A percentile compares a stretch with the other conserved stretches of the same genome.
phyloP scores from a whole-genome alignment of 306 rosid species.

The Delonix regia region DNA sequence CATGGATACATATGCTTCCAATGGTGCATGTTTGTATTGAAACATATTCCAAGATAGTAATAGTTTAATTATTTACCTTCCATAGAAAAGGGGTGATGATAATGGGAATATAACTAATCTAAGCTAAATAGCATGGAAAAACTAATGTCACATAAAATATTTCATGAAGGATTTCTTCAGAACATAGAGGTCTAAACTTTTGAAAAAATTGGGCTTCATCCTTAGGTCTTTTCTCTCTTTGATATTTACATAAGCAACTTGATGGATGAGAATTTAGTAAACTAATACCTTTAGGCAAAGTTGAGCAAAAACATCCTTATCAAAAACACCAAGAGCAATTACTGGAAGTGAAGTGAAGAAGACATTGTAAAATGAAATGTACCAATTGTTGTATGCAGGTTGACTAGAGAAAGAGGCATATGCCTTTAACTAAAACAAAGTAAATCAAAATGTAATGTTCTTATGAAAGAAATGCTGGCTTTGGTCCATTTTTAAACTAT shows the following conservation, averaged over 20 bases:
- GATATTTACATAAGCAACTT: neutral
- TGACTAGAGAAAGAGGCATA: constrained; percentile 78
- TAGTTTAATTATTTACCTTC: neutral
- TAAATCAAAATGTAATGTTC: constrained; percentile 84
- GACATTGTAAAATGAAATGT: constrained; percentile 75
- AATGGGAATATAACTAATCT: neutral
- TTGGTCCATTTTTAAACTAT: too few species aligned
- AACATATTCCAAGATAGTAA: neutral
- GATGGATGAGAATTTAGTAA: neutral
- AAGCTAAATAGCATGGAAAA: neutral
- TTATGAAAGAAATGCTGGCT: constrained; percentile 94
- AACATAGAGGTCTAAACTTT: neutral
- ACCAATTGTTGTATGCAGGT: constrained; percentile 93
- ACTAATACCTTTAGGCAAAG: constrained; percentile 67
- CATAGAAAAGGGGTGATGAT: neutral
- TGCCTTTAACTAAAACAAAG: constrained; percentile 77
- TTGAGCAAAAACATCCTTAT: constrained; percentile 89
- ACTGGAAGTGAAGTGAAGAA: constrained; percentile 87
- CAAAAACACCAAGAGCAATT: constrained; percentile 82
- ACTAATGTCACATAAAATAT: neutral
- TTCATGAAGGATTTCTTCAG: neutral
- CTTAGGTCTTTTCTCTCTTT: neutral
- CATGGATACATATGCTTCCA: neutral
- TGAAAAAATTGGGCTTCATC: neutral
- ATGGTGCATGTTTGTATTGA: neutral